Percentiles rank a stretch among this genome's conserved stretches.
These are phyloP conservation scores for Alloascoidea africana DNA, from an alignment of 805 yeast genomes.

Conservation along the genomic window DNA sequence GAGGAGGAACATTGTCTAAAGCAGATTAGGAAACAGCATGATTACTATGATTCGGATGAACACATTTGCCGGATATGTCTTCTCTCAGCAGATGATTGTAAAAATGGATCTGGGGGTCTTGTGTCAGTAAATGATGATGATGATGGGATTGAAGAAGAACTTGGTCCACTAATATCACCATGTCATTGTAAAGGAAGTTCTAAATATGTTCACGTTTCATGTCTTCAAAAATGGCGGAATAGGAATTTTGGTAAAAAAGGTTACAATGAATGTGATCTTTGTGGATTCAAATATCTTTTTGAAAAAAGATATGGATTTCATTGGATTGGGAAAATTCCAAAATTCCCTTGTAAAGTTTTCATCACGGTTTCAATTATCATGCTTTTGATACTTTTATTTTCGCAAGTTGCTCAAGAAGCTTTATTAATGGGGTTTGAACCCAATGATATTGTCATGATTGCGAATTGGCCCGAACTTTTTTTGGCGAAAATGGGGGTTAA, in stretches of 20 bases:
- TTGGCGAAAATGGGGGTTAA: neutral
- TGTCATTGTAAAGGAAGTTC: neutral
- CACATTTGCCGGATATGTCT: neutral
- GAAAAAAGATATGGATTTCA: neutral
- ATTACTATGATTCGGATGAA: too few species aligned
- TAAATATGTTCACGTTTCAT: neutral
- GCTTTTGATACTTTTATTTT: neutral
- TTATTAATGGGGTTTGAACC: neutral
- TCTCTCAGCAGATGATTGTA: neutral
- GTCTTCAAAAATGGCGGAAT: neutral
- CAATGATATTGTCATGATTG: neutral
- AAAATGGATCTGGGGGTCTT: too few species aligned
- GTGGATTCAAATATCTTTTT: neutral
- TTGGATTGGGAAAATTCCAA: neutral
- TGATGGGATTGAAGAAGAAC: neutral
- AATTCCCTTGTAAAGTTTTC: neutral
- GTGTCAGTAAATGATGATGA: neutral
- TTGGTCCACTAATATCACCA: slow-evolving; percentile 1
- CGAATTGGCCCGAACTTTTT: neutral
- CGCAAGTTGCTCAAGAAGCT: neutral
- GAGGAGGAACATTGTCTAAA: too few species aligned
- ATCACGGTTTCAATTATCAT: neutral
- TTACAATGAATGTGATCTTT: neutral
- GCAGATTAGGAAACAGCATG: too few species aligned
- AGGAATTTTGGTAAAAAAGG: neutral